These are phyloP conservation scores for Cymbidium sinense DNA, from an alignment of 106 monocot species.

Conservation along the genomic window DNA sequence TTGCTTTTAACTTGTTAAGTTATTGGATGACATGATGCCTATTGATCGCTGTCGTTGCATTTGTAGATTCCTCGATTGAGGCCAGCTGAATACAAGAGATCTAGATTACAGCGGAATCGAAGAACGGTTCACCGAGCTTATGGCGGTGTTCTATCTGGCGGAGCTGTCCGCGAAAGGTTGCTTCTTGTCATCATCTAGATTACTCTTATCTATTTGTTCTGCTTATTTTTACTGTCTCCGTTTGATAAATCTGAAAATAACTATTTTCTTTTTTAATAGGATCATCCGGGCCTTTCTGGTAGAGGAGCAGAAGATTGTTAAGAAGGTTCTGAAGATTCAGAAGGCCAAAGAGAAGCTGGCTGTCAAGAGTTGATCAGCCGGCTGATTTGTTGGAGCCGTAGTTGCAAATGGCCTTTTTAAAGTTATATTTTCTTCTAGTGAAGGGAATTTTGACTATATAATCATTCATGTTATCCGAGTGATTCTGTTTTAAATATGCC, in stretches of 20 bases:
- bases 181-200: background rate
- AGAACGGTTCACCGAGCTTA: constrained; percentile 46
- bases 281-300: constrained; percentile 58
- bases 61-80: constrained; percentile 42
- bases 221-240: background rate
- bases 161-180: constrained; percentile 40
- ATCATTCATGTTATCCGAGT: background rate
- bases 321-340: constrained; percentile 71
- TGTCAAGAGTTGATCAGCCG: constrained; percentile 22
- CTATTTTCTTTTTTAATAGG: constrained; percentile 7
- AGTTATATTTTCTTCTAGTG: background rate
- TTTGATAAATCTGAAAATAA: background rate
- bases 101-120: constrained; percentile 28
- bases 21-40: too few relatives aligned
- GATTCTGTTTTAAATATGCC: background rate
- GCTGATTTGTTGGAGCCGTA: background rate
- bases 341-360: constrained; percentile 61
- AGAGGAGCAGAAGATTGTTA: constrained; percentile 71
- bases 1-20: too few relatives aligned
- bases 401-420: background rate
- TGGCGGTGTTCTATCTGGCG: constrained; percentile 37
- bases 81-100: constrained; percentile 38
- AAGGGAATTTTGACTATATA: background rate
- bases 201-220: background rate
- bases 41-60: background rate